Conservation (phyloP, 2,329 filamentous ascomycete genomes). For the Fusarium sp. region DNA sequence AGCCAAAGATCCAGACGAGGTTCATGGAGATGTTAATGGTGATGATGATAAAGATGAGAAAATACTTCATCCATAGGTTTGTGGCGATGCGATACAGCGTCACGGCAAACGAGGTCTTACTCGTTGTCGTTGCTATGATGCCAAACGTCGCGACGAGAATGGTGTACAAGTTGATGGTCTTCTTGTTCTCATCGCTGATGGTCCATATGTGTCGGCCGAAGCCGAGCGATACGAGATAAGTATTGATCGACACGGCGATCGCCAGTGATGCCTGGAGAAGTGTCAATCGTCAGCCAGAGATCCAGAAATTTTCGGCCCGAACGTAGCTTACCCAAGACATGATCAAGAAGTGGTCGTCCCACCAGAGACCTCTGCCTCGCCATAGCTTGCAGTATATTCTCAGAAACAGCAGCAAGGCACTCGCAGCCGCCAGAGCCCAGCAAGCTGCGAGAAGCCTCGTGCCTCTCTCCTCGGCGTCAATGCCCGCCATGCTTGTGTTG, state of each 20-base stretch:
- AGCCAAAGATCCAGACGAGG: constrained; percentile 50
- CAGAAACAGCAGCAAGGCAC: constrained; percentile 44
- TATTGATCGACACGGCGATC: constrained; percentile 47
- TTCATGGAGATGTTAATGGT: constrained; percentile 50
- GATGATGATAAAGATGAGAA: constrained; percentile 49
- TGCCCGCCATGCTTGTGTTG: neutral
- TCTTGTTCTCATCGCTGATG: constrained; percentile 39
- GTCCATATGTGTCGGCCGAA: constrained; percentile 42
- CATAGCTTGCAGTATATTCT: constrained; percentile 53
- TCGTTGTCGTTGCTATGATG: constrained; percentile 50
- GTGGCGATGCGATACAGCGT: constrained; percentile 49
- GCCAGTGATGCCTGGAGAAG: constrained; percentile 39
- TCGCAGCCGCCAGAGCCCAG: constrained; percentile 44
- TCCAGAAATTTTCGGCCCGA: neutral
- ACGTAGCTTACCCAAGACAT: constrained; percentile 48
- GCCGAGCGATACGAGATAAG: constrained; percentile 47
- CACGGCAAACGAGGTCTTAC: constrained; percentile 54
- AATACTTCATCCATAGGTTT: constrained; percentile 42
- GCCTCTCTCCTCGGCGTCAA: constrained; percentile 38
- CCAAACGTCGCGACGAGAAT: constrained; percentile 47
- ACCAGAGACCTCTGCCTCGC: constrained; percentile 51
- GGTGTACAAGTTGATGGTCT: constrained; percentile 43
- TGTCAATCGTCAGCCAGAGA: neutral
- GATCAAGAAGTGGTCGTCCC: constrained; percentile 53
- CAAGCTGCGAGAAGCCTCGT: constrained; percentile 45